Base-by-base conservation (phyloP, 2,329 filamentous ascomycete genomes). In the Fusarium sp. region DNA sequence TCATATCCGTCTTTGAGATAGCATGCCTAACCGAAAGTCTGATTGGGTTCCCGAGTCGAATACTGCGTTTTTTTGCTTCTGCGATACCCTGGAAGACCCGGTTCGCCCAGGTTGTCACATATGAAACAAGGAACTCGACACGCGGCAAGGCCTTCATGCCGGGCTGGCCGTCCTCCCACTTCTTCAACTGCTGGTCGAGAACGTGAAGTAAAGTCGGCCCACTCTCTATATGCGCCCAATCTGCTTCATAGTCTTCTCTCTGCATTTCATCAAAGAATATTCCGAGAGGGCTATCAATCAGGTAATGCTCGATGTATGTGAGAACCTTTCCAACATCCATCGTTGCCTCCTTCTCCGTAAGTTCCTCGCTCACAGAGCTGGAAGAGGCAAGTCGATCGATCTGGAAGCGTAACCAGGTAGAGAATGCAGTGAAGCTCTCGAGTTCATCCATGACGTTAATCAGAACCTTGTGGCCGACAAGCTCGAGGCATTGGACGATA, bases 331-430 rank as follows among this genome's bases (percentile, higher is more conserved):
- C 84, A 50, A 92, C 87, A 68, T 97, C 92, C 63, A 97, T 88
- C 0, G 88, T 88, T 1, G 91, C 89, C 71, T 96, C 92, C 69
- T 92, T 92, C 63, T 95, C 94, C 24, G 90, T 86, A 44, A 92
- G 84, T 68, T 98, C 95, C 22, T 94, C 90, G 9, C 84, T 85
- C 17, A 85, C 84, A 0, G 89, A 72, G 82, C 71, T 92, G 81
- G 76, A 82, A 6, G 91, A 89, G 7, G 88, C 88, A 45, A 95
- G 87, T 15, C 91, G 87, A 68, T 97, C 93, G 61, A 97, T 95
- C 74, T 95, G 90, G 73, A 94, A 88, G 34, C 91, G 89, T 51
- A 98, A 83, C 95, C 95, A 98, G 54, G 86, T 85, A 1, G 93
- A 95, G 76, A 98, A 98, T 7, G 88, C 86, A 3, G 83, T 78